A percentile compares a stretch with the other conserved stretches of the same genome.
Conservation (phyloP, 768 basidiomycete genomes). For the Neoboletus magnificus region DNA sequence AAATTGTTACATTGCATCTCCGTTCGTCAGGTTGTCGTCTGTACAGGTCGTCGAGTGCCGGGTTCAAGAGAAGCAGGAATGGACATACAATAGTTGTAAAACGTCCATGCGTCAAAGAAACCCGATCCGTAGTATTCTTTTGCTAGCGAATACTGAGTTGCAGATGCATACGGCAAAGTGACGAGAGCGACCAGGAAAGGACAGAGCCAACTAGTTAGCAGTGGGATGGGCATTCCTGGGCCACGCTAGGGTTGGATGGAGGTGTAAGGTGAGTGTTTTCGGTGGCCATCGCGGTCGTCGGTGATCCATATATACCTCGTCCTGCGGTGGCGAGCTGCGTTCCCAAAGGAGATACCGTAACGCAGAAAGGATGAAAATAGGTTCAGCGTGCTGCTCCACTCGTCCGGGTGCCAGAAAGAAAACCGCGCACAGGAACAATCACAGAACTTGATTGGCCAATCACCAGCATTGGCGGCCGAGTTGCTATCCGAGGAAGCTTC, state of each 20-base stretch:
- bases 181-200: slow-evolving; percentile 6
- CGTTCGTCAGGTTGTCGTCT: slow-evolving; percentile 72
- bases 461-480: neutral
- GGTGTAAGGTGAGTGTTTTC: neutral
- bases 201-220: slow-evolving; percentile 1
- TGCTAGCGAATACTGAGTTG: slow-evolving; percentile 47
- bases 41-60: neutral
- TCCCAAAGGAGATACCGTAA: neutral
- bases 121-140: slow-evolving; percentile 56
- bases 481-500: no score
- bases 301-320: slow-evolving; percentile 9
- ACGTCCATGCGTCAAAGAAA: slow-evolving; percentile 70
- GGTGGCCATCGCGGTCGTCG: neutral
- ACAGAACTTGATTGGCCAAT: neutral
- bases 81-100: slow-evolving; percentile 52
- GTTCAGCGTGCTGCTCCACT: neutral
- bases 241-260: neutral
- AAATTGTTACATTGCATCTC: slow-evolving; percentile 48
- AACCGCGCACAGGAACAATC: neutral
- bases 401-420: neutral
- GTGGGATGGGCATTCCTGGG: slow-evolving; percentile 7
- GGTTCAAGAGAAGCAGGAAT: neutral
- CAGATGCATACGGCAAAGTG: slow-evolving; percentile 14
- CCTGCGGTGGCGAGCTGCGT: neutral
- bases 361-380: neutral